Conservation (phyloP, 305 asterid species). For the Galium porrigens region DNA sequence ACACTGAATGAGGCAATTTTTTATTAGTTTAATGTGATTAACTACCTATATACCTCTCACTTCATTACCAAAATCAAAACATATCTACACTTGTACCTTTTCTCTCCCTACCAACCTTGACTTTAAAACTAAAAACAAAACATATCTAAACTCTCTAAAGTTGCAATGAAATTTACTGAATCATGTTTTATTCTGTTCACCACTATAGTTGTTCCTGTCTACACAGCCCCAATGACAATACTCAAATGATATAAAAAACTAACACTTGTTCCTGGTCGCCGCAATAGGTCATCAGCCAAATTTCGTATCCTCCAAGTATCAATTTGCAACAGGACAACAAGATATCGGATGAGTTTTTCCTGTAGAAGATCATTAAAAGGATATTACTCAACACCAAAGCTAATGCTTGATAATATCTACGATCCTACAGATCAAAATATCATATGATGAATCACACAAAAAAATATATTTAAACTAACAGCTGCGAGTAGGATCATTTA, state of each 20-base stretch:
- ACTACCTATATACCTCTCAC: background rate
- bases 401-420: background rate
- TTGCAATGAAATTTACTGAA: background rate
- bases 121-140: no score
- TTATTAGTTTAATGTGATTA: background rate
- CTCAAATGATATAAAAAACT: slow-evolving; percentile 21
- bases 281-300: slow-evolving; percentile 46
- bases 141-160: background rate
- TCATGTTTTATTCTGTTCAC: background rate
- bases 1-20: no score
- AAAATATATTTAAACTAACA: no score
- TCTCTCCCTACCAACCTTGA: background rate
- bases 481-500: background rate
- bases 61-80: background rate
- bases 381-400: background rate
- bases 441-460: slow-evolving; percentile 1
- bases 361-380: slow-evolving; percentile 27
- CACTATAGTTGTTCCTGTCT: background rate
- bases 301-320: slow-evolving; percentile 42
- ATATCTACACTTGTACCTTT: background rate
- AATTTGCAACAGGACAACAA: slow-evolving; percentile 54
- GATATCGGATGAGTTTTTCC: slow-evolving; percentile 49
- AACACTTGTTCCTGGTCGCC: no score
- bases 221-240: background rate
- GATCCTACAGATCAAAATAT: background rate